phyloP scores from a whole-genome alignment of 805 yeast genomes.

The Wickerhamomyces strasburgensis region DNA sequence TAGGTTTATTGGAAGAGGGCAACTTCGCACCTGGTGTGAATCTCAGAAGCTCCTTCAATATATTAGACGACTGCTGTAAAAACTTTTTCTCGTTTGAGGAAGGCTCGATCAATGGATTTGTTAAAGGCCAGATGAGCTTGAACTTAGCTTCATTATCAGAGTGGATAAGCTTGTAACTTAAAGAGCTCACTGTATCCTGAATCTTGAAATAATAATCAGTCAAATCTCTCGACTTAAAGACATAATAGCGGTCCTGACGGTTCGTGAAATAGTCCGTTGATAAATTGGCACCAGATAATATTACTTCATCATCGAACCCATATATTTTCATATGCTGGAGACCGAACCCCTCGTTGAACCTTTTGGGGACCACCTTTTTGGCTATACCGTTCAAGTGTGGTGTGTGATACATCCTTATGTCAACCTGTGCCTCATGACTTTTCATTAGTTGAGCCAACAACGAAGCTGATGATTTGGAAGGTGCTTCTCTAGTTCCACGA shows the following conservation, averaged over 20 bases:
- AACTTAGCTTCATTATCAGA: conserved; percentile 43
- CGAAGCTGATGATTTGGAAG: conserved; percentile 71
- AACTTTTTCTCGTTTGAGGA: conserved; percentile 46
- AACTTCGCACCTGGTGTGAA: conserved; percentile 27
- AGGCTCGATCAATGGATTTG: conserved; percentile 68
- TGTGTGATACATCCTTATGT: conserved; percentile 81
- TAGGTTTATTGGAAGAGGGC: conserved; percentile 25
- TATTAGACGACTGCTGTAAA: conserved; percentile 47
- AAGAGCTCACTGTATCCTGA: conserved; percentile 58
- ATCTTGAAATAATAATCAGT: conserved; percentile 72
- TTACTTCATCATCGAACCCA: conserved; percentile 88
- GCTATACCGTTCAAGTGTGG: conserved; percentile 74
- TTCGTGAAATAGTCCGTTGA: conserved; percentile 90
- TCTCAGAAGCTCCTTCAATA: conserved; percentile 55
- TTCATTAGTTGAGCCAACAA: conserved; percentile 62
- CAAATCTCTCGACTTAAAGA: conserved; percentile 53
- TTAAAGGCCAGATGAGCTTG: conserved; percentile 66
- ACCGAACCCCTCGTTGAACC: conserved; percentile 88
- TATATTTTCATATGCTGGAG: conserved; percentile 96
- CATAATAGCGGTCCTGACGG: conserved; percentile 88
- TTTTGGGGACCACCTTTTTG: conserved; percentile 62
- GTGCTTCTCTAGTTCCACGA: conserved; percentile 91
- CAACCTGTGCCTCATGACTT: conserved; percentile 65
- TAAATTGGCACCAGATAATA: conserved; percentile 87
- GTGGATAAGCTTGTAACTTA: conserved; percentile 64